Base-by-base conservation (phyloP, 2,329 filamentous ascomycete species). In the Colletotrichum agaves region DNA sequence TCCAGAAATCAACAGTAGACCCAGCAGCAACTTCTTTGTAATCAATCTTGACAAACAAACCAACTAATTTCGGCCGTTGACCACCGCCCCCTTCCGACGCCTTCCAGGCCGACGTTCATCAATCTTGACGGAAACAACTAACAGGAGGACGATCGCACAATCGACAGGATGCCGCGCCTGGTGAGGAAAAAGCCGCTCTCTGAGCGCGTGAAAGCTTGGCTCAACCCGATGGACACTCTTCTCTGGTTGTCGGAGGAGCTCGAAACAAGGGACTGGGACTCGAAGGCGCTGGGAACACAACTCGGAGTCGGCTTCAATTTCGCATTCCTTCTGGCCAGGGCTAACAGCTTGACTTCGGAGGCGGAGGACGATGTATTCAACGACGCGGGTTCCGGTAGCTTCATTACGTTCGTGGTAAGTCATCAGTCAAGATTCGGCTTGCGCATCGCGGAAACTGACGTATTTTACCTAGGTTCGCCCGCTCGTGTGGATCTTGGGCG, bases 171-270 rank as follows among this genome's bases (percentile, higher is more conserved):
- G 83, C 77, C 93, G 85, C 93, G 94, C 74, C 90, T 97, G 70
- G 90, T 99, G 73, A 93, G 96, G 77, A 90, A 89, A 74, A 89
- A 88, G 77, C 91, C 96, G 77, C 86, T 97, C 72, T 77, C 82
- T 33, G 91, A 98, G 85, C 93, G 95, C 78, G 86, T 98, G 78
- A 89, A 89, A 76, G 86, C 92, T 63, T 89, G 89, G 78, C 83
- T 98, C 67, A 95, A 98, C 75, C 93, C 93, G 3, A 91, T 92
- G 82, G 96, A 99, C 80, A 92, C 95, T 75, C 82, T 96, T 61
- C 88, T 99, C 17, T 97, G 93, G 92, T 80, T 97, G 2, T 97
- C 93, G 0, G 95, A 98, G 77, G 93, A 97, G 80, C 87, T 99
- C 68, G 94, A 98, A 77, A 93, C 93, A 31, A 90, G 91, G 75